Conservation (phyloP, 2,329 filamentous ascomycete species). For the Penicillium psychrosexuale region DNA sequence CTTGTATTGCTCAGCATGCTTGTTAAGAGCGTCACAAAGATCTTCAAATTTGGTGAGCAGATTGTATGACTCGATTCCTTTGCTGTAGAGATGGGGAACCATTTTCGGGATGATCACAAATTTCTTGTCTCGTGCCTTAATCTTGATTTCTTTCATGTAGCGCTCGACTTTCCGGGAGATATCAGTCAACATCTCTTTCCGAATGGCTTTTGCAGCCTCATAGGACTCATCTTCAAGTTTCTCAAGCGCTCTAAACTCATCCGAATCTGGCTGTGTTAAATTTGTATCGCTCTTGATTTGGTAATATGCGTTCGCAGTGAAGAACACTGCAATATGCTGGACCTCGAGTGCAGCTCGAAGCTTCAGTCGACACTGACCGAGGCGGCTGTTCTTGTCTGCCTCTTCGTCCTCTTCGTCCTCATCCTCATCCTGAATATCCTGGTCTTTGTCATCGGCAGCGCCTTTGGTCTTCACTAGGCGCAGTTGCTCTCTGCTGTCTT, state of each 20-base stretch:
- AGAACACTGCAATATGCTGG: constrained; percentile 79
- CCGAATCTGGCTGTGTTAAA: constrained; percentile 63
- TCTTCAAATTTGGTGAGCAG: constrained; percentile 64
- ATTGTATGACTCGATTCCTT: constrained; percentile 70
- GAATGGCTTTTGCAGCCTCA: constrained; percentile 70
- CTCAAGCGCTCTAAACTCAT: constrained; percentile 64
- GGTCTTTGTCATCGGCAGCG: constrained; percentile 21
- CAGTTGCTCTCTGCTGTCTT: constrained; percentile 63
- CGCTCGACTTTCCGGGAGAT: constrained; percentile 57
- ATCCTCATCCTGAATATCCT: constrained; percentile 32
- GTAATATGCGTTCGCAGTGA: constrained; percentile 76
- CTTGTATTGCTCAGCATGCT: constrained; percentile 67
- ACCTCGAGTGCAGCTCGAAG: constrained; percentile 73
- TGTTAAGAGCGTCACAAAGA: constrained; percentile 65
- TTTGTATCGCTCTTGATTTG: constrained; percentile 73
- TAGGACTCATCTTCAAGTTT: constrained; percentile 70
- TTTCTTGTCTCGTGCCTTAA: constrained; percentile 51
- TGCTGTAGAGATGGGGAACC: constrained; percentile 49
- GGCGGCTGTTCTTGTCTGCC: constrained; percentile 43
- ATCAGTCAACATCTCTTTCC: constrained; percentile 71
- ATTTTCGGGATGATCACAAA: constrained; percentile 65
- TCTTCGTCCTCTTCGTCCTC: constrained; percentile 40
- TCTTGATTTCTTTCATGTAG: constrained; percentile 62
- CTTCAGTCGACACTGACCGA: constrained; percentile 61
- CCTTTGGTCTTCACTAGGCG: constrained; percentile 30